Percentiles rank a stretch among this genome's conserved stretches.
Conservation (phyloP, 2,329 filamentous ascomycete species). For the Apiospora aurea region DNA sequence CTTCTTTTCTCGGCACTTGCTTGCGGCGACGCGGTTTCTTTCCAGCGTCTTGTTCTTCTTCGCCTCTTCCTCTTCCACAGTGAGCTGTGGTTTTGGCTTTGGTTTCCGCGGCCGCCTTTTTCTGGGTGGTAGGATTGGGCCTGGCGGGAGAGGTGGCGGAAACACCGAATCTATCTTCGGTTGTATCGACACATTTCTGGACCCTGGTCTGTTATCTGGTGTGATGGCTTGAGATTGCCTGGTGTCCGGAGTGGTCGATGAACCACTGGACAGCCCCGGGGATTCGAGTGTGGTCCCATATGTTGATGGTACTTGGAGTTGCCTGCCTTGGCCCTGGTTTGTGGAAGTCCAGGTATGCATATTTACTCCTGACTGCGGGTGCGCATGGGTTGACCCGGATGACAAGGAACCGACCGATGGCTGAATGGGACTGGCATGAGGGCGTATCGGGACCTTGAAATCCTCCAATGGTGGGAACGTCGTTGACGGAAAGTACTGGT, state of each 20-base stretch:
- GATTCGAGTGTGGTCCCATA: conserved; percentile 29
- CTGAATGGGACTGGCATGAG: conserved; percentile 13
- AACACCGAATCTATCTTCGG: conserved; percentile 23
- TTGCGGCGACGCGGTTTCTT: conserved; percentile 75
- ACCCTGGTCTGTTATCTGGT: conserved; percentile 30
- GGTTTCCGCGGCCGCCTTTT: conserved; percentile 37
- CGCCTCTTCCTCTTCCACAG: conserved; percentile 41
- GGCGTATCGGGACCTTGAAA: conserved; percentile 29
- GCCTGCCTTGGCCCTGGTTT: conserved; percentile 24
- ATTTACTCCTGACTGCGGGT: background rate
- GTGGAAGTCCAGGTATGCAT: background rate
- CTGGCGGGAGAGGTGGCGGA: conserved; percentile 23
- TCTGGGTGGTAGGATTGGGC: conserved; percentile 35
- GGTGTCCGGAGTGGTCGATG: conserved; percentile 37
- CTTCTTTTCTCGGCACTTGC: conserved; percentile 76
- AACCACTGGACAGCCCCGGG: conserved; percentile 36
- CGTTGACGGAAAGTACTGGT: conserved; percentile 27
- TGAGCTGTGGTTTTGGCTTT: conserved; percentile 32
- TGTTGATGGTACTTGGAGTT: conserved; percentile 28
- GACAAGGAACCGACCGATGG: conserved; percentile 9
- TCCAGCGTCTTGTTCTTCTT: conserved; percentile 68
- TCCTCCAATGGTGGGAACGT: conserved; percentile 27
- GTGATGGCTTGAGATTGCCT: conserved; percentile 35
- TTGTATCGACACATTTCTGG: background rate
- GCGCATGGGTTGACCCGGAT: background rate